A percentile compares a stretch with the other conserved stretches of the same genome.
These are phyloP conservation scores for Globisporangium nunn DNA, from an alignment of 352 stramenopile species.

Conservation along the genomic window DNA sequence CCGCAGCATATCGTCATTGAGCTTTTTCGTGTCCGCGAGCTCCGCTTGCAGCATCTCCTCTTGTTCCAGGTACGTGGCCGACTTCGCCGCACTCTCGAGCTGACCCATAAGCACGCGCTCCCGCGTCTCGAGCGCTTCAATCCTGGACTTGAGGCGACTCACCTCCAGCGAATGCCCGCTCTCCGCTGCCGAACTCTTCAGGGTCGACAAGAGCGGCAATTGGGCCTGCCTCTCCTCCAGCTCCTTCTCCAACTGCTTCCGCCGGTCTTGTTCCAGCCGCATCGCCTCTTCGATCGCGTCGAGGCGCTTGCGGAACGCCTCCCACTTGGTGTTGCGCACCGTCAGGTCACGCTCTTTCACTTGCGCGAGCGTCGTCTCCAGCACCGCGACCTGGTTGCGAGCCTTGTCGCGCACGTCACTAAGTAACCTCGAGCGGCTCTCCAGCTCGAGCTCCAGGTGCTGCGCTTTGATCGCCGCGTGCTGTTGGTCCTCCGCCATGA, in stretches of 20 bases:
- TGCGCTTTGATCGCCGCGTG: constrained; percentile 44
- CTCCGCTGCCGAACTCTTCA: constrained; percentile 5
- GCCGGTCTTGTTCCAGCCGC: constrained; percentile 37
- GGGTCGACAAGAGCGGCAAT: constrained; percentile 15
- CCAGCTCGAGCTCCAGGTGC: constrained; percentile 49
- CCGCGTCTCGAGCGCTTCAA: constrained; percentile 66
- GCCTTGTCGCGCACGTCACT: constrained; percentile 28
- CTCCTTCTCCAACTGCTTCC: constrained; percentile 55
- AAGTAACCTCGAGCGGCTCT: constrained; percentile 31
- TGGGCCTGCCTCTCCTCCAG: constrained; percentile 40
- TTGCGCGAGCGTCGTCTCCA: constrained; percentile 40
- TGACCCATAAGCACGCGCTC: constrained; percentile 57
- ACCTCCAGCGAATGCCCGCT: constrained; percentile 26
- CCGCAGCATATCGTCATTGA: constrained; percentile 42
- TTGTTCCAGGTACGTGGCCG: constrained; percentile 20
- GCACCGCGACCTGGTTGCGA: constrained; percentile 24
- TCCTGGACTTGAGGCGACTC: constrained; percentile 34
- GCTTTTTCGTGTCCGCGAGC: constrained; percentile 25
- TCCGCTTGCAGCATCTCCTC: constrained; percentile 18
- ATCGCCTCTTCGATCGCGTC: constrained; percentile 62
- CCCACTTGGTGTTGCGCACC: constrained; percentile 56
- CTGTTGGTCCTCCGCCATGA: constrained; percentile 41
- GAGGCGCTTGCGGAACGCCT: constrained; percentile 64
- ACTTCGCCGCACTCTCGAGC: constrained; percentile 28
- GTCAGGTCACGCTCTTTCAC: constrained; percentile 54